Evolutionary conservation across 2,329 filamentous ascomycete genomes (phyloP).

Genomic region (Dryadomyces quercus-mongolicae): DNA sequence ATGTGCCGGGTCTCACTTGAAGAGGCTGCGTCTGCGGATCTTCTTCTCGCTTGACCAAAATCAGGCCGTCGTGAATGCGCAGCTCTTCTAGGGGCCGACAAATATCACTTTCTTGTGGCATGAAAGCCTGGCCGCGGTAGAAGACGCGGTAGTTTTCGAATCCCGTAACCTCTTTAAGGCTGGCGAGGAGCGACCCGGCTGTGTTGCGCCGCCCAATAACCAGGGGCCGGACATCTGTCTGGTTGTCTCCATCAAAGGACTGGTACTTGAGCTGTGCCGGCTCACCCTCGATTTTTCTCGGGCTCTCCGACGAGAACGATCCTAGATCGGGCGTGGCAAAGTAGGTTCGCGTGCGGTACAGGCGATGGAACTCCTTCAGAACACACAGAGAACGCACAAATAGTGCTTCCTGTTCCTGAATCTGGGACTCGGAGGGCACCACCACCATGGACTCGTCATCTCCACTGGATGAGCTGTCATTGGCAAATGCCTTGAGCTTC

Average conservation of each 20-base stretch:
- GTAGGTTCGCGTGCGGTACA: conserved; percentile 48
- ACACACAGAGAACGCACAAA: conserved; percentile 60
- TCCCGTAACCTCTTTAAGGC: conserved; percentile 55
- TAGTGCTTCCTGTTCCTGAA: conserved; percentile 42
- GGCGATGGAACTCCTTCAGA: conserved; percentile 53
- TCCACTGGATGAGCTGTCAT: conserved; percentile 26
- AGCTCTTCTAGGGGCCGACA: conserved; percentile 55
- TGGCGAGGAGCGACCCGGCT: conserved; percentile 54
- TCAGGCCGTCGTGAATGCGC: conserved; percentile 50
- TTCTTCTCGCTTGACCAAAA: conserved; percentile 52
- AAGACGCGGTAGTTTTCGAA: conserved; percentile 68
- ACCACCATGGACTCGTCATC: conserved; percentile 43
- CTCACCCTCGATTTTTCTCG: conserved; percentile 47
- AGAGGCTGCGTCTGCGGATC: conserved; percentile 29
- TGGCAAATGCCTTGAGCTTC: conserved; percentile 35
- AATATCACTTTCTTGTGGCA: conserved; percentile 45
- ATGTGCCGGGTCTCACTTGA: conserved; percentile 37
- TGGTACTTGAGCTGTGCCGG: conserved; percentile 60
- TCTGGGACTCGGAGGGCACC: conserved; percentile 32
- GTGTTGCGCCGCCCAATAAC: conserved; percentile 61
- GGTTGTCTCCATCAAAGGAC: conserved; percentile 50
- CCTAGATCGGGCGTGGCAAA: conserved; percentile 47
- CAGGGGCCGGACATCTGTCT: conserved; percentile 49
- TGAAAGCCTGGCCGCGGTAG: conserved; percentile 53
- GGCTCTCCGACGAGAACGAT: conserved; percentile 37